These are phyloP conservation scores for Adansonia gregorii DNA, from an alignment of 441 rosid species.

Conservation along the genomic window DNA sequence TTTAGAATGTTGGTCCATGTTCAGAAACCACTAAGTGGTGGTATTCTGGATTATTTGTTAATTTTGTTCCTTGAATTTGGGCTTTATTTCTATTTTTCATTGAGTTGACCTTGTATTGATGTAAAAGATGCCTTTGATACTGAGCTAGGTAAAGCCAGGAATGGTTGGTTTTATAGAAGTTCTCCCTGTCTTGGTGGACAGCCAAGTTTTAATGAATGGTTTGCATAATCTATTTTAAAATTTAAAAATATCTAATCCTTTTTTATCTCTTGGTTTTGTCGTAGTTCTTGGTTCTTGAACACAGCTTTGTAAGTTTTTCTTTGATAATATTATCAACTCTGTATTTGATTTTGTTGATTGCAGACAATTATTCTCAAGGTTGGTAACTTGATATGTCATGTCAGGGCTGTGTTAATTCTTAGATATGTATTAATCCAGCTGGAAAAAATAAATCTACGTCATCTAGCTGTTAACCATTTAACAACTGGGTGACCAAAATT, in stretches of 20 bases:
- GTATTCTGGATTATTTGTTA: neutral
- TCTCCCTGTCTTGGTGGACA: neutral
- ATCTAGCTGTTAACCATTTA: too few relatives aligned
- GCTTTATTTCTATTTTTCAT: neutral
- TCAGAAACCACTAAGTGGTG: neutral
- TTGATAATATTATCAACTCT: neutral
- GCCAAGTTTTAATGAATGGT: neutral
- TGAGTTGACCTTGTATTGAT: conserved; percentile 1
- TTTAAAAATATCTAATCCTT: neutral
- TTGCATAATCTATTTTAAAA: neutral
- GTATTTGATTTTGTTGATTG: conserved; percentile 22
- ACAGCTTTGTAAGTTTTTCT: neutral
- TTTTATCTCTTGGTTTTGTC: neutral
- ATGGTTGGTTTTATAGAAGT: neutral
- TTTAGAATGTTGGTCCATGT: neutral
- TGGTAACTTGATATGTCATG: too few relatives aligned
- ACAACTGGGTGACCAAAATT: too few relatives aligned
- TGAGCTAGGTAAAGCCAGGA: neutral
- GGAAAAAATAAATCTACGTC: too few relatives aligned
- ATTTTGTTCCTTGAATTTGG: neutral
- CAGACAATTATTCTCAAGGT: too few relatives aligned
- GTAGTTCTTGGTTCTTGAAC: neutral
- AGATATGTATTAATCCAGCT: too few relatives aligned
- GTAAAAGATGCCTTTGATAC: neutral
- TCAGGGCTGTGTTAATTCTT: too few relatives aligned